A percentile compares a stretch with the other conserved stretches of the same genome.
Conservation (phyloP, 1,284 basidiomycete species). For the Bjerkandera adusta region DNA sequence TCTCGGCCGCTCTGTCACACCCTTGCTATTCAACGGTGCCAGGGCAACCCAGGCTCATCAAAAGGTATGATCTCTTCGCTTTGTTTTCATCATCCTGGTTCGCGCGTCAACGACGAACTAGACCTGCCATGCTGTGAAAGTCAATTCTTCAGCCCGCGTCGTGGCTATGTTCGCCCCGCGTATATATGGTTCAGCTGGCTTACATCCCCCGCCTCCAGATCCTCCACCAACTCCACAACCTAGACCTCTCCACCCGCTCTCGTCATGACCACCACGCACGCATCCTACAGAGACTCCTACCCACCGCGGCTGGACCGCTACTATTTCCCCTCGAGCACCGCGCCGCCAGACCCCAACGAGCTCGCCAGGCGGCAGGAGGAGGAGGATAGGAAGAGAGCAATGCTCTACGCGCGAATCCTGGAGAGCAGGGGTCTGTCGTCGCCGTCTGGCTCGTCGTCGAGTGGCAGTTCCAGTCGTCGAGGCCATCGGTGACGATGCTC, state of each 20-base stretch:
- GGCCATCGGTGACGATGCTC: background rate
- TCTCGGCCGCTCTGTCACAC: no score
- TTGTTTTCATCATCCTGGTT: no score
- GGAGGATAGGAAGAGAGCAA: slow-evolving; percentile 9
- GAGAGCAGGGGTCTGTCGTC: background rate
- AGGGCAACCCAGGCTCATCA: no score
- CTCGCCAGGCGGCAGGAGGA: slow-evolving; percentile 8
- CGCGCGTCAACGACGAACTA: no score
- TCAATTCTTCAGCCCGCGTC: slow-evolving; percentile 4
- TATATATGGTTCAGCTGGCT: no score
- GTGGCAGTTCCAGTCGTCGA: background rate
- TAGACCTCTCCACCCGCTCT: background rate
- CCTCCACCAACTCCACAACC: no score
- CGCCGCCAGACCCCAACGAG: slow-evolving; percentile 8
- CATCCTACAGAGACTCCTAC: background rate
- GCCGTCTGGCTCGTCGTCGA: background rate
- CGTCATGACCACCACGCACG: slow-evolving; percentile 6
- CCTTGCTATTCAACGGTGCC: no score
- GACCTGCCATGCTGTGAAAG: slow-evolving; percentile 4
- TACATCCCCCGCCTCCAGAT: no score
- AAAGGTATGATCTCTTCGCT: no score
- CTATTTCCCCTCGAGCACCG: slow-evolving; percentile 11
- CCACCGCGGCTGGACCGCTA: slow-evolving; percentile 10
- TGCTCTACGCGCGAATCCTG: slow-evolving; percentile 5
- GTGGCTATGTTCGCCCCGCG: slow-evolving; percentile 3